Conservation (phyloP, 805 yeast genomes). For the Nakazawaea anatomiae region DNA sequence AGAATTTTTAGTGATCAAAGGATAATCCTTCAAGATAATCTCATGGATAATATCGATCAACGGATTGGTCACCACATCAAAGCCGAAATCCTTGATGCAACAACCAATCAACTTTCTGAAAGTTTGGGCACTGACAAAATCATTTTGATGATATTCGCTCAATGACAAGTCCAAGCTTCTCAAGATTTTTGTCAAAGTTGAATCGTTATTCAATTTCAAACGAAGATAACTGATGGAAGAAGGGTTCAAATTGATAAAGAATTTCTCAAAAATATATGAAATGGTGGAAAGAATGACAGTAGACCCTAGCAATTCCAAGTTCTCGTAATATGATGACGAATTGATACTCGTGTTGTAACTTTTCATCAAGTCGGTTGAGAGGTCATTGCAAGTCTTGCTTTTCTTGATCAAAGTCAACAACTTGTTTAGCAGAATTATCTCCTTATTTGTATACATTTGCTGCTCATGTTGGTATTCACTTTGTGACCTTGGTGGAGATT, state of each 20-base stretch:
- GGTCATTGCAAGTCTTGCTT: slow-evolving; percentile 56
- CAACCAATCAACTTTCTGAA: slow-evolving; percentile 61
- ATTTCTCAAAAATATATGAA: slow-evolving; percentile 58
- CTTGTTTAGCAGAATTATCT: slow-evolving; percentile 21
- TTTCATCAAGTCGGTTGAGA: slow-evolving; percentile 18
- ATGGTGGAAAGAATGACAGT: slow-evolving; percentile 48
- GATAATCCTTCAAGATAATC: slow-evolving; percentile 56
- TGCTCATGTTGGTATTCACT: background rate
- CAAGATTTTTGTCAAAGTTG: slow-evolving; percentile 37
- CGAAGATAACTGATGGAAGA: slow-evolving; percentile 47
- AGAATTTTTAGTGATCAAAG: slow-evolving; percentile 44
- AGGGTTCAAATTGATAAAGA: slow-evolving; percentile 46
- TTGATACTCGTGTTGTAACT: slow-evolving; percentile 6
- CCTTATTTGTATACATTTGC: slow-evolving; percentile 1
- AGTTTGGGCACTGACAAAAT: slow-evolving; percentile 48
- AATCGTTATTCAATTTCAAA: slow-evolving; percentile 29
- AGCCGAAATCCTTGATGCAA: slow-evolving; percentile 74
- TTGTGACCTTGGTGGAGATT: background rate
- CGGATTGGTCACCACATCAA: slow-evolving; percentile 59
- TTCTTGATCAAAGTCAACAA: slow-evolving; percentile 46
- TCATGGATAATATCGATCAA: slow-evolving; percentile 65
- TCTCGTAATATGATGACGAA: slow-evolving; percentile 26
- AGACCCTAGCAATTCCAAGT: slow-evolving; percentile 53
- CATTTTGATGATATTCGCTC: slow-evolving; percentile 20
- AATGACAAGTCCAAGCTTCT: slow-evolving; percentile 34